Base-by-base conservation (phyloP, 2,329 filamentous ascomycete genomes). In the Penicillium frequentans region DNA sequence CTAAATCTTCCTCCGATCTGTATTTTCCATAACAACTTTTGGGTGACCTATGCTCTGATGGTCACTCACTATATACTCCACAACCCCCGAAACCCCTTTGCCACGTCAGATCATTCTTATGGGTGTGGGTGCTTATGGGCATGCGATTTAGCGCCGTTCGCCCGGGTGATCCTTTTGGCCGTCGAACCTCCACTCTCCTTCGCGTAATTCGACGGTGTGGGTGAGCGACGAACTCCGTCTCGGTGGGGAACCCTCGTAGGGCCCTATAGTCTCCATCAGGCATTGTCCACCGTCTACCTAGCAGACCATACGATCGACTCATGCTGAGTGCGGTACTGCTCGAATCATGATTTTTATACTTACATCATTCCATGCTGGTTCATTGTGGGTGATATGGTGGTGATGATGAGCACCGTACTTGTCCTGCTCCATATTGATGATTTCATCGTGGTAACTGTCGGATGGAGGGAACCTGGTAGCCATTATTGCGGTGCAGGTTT, bases 161-260 rank as follows among this genome's bases (percentile, higher is more conserved):
- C 57, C 2, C 37, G 47, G n/a, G 54, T 52, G 11, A 60, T 56
- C 37, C 65, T 57, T 45, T 58, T 60, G 7, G 62, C 49, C 6
- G 62, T 62, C 24, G 65, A 67, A 3, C 64, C 64, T 5, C 60
- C 57, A 24, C 54, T 61, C 16, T 49, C 50, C 14, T 46, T 44
- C 1, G 59, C 49, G 29, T 49, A 60, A 9, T 59, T 57, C 13
- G 58, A 59, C 13, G 64, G 37, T n/a, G 58, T 61, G 10, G 65
- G 65, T 10, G 62, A 57, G 9, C 62, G 63, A 16, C 56, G 56
- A n/a, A 23, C 49, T 33, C 43, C 49, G 10, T 58, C 37, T 10
- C 55, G 54, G 11, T 54, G 54, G 21, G n/a, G 23, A 45, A 29
- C 55, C 26, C 52, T 31, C 1, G 5, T 7, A 3, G 52, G 43